A percentile compares a stretch with the other conserved stretches of the same genome.
phyloP scores from a whole-genome alignment of 73 alveolate species.

The Paramecium pentaurelia region DNA sequence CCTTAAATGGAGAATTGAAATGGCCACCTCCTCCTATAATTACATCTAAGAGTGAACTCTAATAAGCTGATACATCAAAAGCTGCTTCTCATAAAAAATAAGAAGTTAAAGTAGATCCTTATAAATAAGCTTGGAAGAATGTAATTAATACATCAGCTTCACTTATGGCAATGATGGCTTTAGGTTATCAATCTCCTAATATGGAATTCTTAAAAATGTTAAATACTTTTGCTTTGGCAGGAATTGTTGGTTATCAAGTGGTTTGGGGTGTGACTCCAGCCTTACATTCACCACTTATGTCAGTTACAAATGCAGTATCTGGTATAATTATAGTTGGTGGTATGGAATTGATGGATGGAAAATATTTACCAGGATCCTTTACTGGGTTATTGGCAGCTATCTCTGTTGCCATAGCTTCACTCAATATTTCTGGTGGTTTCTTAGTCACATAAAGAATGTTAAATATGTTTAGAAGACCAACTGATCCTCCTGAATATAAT shows the following conservation, averaged over 20 bases:
- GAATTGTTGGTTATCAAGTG: conserved; percentile 77
- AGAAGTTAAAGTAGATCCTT: conserved; percentile 44
- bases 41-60: conserved; percentile 15
- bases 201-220: conserved; percentile 55
- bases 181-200: conserved; percentile 46
- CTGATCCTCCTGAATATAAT: conserved; percentile 68
- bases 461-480: conserved; percentile 66
- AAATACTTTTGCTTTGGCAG: conserved; percentile 70
- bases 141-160: conserved; percentile 47
- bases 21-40: conserved; percentile 66
- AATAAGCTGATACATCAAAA: neutral
- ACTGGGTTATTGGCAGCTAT: conserved; percentile 51
- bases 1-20: conserved; percentile 56
- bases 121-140: conserved; percentile 37
- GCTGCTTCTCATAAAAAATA: neutral
- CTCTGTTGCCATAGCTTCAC: conserved; percentile 57
- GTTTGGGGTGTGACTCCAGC: conserved; percentile 90
- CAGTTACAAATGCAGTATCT: conserved; percentile 85
- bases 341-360: conserved; percentile 56
- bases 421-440: conserved; percentile 63
- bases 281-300: conserved; percentile 84
- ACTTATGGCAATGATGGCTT: neutral
- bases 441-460: conserved; percentile 64
- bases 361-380: conserved; percentile 31
- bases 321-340: conserved; percentile 79